Base-by-base conservation (phyloP, 2,329 filamentous ascomycete species). In the Stylonectria norvegica region DNA sequence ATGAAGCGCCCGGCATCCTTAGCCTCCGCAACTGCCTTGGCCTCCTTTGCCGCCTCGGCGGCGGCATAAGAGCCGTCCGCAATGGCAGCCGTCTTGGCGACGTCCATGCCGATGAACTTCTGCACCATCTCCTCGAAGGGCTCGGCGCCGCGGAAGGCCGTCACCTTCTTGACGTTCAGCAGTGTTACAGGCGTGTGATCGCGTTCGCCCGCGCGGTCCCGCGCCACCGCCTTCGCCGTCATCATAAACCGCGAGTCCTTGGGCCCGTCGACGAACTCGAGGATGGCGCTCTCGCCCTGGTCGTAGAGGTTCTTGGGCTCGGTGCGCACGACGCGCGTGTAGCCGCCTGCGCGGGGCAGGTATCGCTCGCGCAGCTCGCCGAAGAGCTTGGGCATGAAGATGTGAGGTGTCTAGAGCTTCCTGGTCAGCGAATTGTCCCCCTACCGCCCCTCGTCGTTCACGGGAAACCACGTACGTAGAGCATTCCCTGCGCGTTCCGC, bases 161-260 rank as follows among this genome's bases (percentile, higher is more conserved):
- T 93, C 38, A 94, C 88, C 69, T 97, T 97, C 49, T 75, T 72
- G 32, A 91, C 75, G 68, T 97, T 97, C 59, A 78, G 74, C 41
- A 73, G 70, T 22, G 91, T 96, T 54, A 93, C 71, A 20, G 86
- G 76, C 52, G 81, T 85, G 56, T 86, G 69, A 3, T 70, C 62
- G 36, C 78, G 72, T 27, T 80, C 75, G 11, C 80, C 63, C 34
- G 64, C 58, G 41, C 73, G 67, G 58, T 81, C 76, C 17, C 81
- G 75, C 30, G 87, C 88, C 5, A 97, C 75, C 0, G 88, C 83
- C 55, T 85, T 86, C 18, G 93, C 93, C 3, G 90, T 95, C 78
- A 97, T 83, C 57, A 89, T 88, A 69, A 96, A 96, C 22, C 90
- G 86, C 72, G 95, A 87, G 67, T 98, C 93, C 63, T 84, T 86